Evolutionary conservation across 1,284 basidiomycete species (phyloP), one percentile per base, ranked within the genome.

Genomic region (Pterula multifida): DNA sequence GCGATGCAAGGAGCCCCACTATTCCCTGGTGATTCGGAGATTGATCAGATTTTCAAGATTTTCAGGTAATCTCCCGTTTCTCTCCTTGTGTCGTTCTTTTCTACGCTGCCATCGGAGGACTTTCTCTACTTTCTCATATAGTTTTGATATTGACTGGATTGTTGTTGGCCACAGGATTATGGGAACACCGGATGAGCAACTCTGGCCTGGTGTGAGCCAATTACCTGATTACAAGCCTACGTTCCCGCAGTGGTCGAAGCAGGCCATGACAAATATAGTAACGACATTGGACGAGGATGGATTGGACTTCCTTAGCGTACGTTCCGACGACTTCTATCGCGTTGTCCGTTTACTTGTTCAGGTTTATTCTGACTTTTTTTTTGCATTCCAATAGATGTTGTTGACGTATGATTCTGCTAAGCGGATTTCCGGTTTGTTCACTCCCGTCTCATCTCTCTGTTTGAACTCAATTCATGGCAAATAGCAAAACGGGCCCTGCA

Each of bases 21-120:
- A 22, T 98, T 98, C 78, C 93, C 95, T 12, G 95, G 96, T 6
- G 95, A 98, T 69, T 97, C 93, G 24, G 95, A 98, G 68, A 98
- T 98, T 60, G 95, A 98, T 69, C 94, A 98, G 70, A 98, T 98
- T 59, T 98, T 98, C 79, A 90, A 93, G 68, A 98, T 98, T 62
- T 98, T 98, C 78, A 81, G 89, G 90, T 90, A 54, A 1, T 36
- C 28, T 21, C 28, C 6, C 28, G 6, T 32, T 32, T 6, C 28
- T 32, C 28, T 32, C 28, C 28, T 32, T 32, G 15, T 15, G 6
- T 32, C 28, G 28, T 15, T 15, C 28, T 32, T 32, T 6, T 32
- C 6, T 32, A 32, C 6, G 28, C 15, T 32, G 28, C 28, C 28
- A 32, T 6, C 6, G 15, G 28, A 32, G 6, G 6, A 32, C 28